phyloP scores from a whole-genome alignment of 1,139 yeast genomes.

The Lizanozyma gosingica region DNA sequence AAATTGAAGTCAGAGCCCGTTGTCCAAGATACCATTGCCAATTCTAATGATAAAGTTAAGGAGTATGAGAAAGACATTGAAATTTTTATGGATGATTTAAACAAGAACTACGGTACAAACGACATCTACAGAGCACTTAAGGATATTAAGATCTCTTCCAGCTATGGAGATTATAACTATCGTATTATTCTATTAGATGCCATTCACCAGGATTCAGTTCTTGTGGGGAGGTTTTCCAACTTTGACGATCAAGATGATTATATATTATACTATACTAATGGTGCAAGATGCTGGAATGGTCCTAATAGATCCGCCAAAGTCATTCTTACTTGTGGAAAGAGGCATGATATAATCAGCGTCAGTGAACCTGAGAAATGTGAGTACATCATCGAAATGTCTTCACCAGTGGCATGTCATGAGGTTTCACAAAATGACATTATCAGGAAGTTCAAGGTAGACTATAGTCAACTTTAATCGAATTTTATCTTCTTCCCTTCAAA shows the following conservation, averaged over 20 bases:
- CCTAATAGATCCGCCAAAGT: conserved; percentile 70
- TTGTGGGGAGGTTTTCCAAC: conserved; percentile 45
- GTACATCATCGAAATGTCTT: conserved; percentile 22
- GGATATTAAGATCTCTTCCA: conserved; percentile 38
- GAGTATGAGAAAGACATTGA: conserved; percentile 11
- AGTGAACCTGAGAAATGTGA: conserved; percentile 87
- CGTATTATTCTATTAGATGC: conserved; percentile 51
- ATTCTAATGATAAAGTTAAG: conserved; percentile 11
- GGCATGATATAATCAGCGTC: conserved; percentile 49
- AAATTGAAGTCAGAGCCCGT: background rate
- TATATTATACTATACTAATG: conserved; percentile 39
- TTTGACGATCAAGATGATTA: conserved; percentile 20
- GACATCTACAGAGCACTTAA: conserved; percentile 57
- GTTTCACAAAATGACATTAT: background rate
- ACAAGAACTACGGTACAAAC: conserved; percentile 45
- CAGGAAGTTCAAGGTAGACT: background rate
- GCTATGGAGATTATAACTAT: conserved; percentile 64
- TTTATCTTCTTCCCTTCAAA: conserved; percentile 80
- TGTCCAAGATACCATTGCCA: conserved; percentile 4
- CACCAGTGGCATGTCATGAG: background rate
- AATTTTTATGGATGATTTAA: conserved; percentile 13
- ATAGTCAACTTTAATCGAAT: conserved; percentile 33
- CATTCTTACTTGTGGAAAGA: conserved; percentile 58
- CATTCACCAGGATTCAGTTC: conserved; percentile 45
- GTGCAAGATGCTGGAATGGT: conserved; percentile 95